phyloP scores from a whole-genome alignment of 106 monocot genomes.

The Narthecium ossifragum region DNA sequence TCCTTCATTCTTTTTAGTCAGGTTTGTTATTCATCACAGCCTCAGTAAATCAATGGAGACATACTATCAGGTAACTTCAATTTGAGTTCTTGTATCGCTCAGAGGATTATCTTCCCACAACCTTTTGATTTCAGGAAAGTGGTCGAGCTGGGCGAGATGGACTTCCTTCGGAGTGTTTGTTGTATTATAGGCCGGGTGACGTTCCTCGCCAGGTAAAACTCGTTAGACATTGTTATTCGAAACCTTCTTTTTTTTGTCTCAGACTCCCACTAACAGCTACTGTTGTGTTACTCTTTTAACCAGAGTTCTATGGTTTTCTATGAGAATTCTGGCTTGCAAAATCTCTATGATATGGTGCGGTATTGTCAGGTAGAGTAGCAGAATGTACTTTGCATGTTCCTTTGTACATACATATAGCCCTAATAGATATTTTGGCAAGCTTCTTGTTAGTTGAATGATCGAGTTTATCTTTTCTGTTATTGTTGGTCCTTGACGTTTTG shows the following conservation, averaged over 20 bases:
- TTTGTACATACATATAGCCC: no score
- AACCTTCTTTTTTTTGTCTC: not conserved
- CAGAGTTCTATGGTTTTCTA: constrained; percentile 99
- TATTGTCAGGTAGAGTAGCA: constrained; percentile 85
- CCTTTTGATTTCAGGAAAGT: constrained; percentile 69
- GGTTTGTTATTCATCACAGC: constrained; percentile 99
- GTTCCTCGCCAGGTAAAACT: constrained; percentile 73
- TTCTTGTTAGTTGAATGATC: no score
- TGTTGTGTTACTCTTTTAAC: not conserved
- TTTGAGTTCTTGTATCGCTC: not conserved
- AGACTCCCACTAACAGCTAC: not conserved
- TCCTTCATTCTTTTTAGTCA: constrained; percentile 84
- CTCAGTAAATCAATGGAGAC: constrained; percentile 99
- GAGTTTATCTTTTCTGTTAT: no score
- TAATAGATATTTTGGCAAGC: no score
- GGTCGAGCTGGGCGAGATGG: constrained; percentile 99
- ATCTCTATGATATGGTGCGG: constrained; percentile 92
- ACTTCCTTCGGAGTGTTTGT: constrained; percentile 90
- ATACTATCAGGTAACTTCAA: constrained; percentile 82
- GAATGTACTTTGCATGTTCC: no score
- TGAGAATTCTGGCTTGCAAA: constrained; percentile 96
- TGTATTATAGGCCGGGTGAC: constrained; percentile 93
- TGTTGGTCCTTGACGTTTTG: no score
- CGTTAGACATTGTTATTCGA: not conserved
- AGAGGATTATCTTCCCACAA: not conserved